Base-by-base conservation (phyloP, 805 yeast genomes). In the Torulaspora indica region DNA sequence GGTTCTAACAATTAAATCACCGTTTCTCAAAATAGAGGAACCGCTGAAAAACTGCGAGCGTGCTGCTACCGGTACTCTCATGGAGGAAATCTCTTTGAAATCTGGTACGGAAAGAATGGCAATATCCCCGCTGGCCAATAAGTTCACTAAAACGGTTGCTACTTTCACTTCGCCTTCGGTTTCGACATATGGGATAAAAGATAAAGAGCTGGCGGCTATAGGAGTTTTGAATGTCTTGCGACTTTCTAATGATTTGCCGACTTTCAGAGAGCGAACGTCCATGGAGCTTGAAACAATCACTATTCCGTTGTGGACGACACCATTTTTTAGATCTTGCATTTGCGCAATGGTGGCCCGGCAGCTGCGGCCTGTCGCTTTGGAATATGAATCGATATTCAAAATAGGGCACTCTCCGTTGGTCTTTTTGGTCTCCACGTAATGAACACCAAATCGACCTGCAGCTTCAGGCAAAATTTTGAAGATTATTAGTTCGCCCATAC, bases 391-490 rank as follows among this genome's bases (percentile, higher is more conserved):
- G 8, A 89, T 69, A 6, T 71, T 68, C 1, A 69, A 68, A 15
- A 89, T 74, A 2, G 75, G 72, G 1, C 76, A 44, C 9, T 35
- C 71, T 23, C 72, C 76, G 36, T 77, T 75, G 1, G 77, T 69
- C 28, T 72, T 72, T 7, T 75, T 65, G 0, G 66, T 59, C 22
- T 70, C 80, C 6, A 75, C 70, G 45, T 74, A 73, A 15, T 71
- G 73, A 0, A 78, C 83, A 17, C 69, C 68, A 56, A 79, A 86
- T 38, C 77, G 68, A 0, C 89, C 91, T 27, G 72, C 64, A 0
- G 73, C 67, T 33, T 73, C 73, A 0, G 93, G 93, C 3, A 78
- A 57, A 1, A 89, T 63, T 56, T 79, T 78, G 63, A 75, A 85
- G 0, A 79, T 72, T 18, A 81, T 49, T 10, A 88, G 57, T 39